Percentiles rank a stretch among this genome's conserved stretches.
Evolutionary conservation across 1,284 basidiomycete species (phyloP).

Genomic region (Thecaphora thlaspeos): DNA sequence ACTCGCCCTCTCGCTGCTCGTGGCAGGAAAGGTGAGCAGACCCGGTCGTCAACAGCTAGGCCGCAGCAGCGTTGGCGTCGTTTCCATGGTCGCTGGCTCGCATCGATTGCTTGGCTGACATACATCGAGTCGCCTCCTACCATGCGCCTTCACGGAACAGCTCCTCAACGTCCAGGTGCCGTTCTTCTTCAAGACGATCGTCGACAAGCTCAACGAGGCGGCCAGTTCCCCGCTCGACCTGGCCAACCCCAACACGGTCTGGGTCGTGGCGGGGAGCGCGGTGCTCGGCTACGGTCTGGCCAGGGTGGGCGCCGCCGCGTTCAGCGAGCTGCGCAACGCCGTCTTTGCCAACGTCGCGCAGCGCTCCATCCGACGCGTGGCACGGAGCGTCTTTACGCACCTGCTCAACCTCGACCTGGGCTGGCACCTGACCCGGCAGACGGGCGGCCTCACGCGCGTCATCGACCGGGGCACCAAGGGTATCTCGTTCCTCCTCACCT

Average conservation of each 20-base stretch:
- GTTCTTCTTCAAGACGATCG: conserved; percentile 86
- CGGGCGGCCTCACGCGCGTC: conserved; percentile 89
- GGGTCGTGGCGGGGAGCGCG: conserved; percentile 83
- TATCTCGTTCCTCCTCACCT: conserved; percentile 90
- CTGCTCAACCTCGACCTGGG: conserved; percentile 84
- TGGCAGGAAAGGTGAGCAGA: conserved; percentile 75
- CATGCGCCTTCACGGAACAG: conserved; percentile 57
- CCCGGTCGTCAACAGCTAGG: too few species aligned
- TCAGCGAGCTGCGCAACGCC: conserved; percentile 89
- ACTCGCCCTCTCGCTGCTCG: conserved; percentile 75
- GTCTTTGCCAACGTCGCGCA: conserved; percentile 96
- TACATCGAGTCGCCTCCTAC: neutral
- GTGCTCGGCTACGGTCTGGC: conserved; percentile 90
- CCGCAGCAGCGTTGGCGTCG: neutral
- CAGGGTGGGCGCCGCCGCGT: conserved; percentile 82
- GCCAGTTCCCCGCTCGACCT: conserved; percentile 65
- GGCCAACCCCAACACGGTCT: conserved; percentile 75
- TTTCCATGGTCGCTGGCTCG: too few species aligned
- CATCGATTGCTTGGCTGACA: too few species aligned
- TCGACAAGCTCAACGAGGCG: conserved; percentile 75
- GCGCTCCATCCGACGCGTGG: conserved; percentile 87
- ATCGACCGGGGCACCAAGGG: conserved; percentile 98
- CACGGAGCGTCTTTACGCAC: conserved; percentile 88
- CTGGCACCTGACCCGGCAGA: conserved; percentile 91
- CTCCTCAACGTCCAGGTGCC: conserved; percentile 96